phyloP scores from a whole-genome alignment of 345 rosid species.

The Acer campestre region DNA sequence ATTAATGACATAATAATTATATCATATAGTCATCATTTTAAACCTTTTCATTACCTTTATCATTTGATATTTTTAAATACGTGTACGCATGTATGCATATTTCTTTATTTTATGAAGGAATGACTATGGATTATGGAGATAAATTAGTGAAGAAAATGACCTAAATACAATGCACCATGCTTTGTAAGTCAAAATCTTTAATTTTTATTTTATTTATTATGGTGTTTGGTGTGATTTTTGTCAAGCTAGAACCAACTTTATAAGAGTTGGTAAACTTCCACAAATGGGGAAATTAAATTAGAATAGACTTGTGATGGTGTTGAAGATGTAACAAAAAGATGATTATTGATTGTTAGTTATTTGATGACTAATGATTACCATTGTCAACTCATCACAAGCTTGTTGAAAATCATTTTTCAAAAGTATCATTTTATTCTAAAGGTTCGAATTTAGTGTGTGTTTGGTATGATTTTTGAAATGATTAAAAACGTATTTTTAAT shows the following conservation, averaged over 20 bases:
- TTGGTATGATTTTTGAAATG: no score
- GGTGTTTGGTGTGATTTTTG: not conserved
- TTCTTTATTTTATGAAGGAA: no score
- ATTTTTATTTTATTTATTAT: not conserved
- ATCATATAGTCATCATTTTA: no score
- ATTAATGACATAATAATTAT: no score
- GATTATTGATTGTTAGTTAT: not conserved
- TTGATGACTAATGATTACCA: not conserved
- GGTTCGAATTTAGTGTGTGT: no score
- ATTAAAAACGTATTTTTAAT: no score
- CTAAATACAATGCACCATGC: not conserved
- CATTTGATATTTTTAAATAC: no score
- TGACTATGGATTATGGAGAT: not conserved
- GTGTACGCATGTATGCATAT: not conserved
- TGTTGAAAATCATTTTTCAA: no score
- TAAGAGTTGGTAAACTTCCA: constrained; percentile 27
- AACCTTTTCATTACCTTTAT: no score
- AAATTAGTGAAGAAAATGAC: not conserved
- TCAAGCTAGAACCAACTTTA: not conserved
- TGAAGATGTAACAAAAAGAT: not conserved
- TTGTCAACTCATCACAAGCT: no score
- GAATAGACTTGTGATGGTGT: constrained; percentile 1
- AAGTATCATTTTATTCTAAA: no score
- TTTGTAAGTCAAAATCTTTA: not conserved
- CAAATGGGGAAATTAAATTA: not conserved